Conservation (phyloP, 371 early-diverging fungal genomes). For the Circinella umbellata region DNA sequence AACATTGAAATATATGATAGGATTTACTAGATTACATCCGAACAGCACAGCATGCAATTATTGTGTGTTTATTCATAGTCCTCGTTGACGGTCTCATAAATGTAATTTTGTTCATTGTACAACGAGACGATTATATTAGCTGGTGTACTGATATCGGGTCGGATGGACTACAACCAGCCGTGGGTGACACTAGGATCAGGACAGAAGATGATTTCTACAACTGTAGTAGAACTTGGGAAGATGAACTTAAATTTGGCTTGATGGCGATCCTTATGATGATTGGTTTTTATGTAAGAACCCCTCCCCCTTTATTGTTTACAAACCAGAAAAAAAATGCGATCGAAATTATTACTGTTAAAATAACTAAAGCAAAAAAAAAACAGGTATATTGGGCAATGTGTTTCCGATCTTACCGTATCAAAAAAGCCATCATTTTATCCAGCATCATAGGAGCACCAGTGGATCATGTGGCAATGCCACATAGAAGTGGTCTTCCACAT, state of each 20-base stretch:
- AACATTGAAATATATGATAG: background rate
- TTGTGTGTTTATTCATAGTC: constrained; percentile 19
- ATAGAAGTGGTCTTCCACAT: background rate
- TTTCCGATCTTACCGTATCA: constrained; percentile 23
- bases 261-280: constrained; percentile 27
- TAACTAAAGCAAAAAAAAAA: background rate
- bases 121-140: constrained; percentile 16
- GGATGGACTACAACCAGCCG: background rate
- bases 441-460: constrained; percentile 9
- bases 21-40: constrained; percentile 4
- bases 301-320: background rate
- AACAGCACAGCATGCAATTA: constrained; percentile 8
- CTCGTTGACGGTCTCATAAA: constrained; percentile 27
- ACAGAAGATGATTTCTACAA: constrained; percentile 26
- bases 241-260: constrained; percentile 29
- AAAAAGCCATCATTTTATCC: constrained; percentile 16
- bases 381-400: constrained; percentile 30
- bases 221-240: constrained; percentile 30
- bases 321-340: background rate
- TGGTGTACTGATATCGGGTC: constrained; percentile 22
- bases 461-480: background rate
- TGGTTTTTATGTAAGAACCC: constrained; percentile 19
- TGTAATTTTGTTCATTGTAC: constrained; percentile 24
- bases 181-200: constrained; percentile 9
- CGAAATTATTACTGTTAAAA: background rate